Conservation (phyloP, 805 yeast genomes). For the Tetrapisispora fleetii region DNA sequence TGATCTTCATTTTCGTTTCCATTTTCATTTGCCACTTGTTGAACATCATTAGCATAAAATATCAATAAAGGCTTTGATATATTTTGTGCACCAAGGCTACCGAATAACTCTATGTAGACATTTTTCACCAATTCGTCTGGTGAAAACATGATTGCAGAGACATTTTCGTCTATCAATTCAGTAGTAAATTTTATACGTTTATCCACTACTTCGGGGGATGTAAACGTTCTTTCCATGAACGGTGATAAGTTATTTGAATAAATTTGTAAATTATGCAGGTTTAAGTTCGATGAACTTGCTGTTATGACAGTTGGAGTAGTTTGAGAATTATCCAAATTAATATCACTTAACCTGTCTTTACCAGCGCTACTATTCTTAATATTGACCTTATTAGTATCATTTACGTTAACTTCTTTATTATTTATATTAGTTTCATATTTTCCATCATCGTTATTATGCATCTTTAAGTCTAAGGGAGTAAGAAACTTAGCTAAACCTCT, state of each 20-base stretch:
- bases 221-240: background rate
- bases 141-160: constrained; percentile 13
- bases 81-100: constrained; percentile 17
- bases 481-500: background rate
- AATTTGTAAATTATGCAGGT: background rate
- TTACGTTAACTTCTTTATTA: background rate
- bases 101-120: constrained; percentile 20
- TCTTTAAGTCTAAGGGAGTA: background rate
- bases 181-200: constrained; percentile 6
- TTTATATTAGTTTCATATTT: background rate
- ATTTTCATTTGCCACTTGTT: background rate
- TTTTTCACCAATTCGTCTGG: constrained; percentile 23
- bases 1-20: background rate
- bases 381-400: background rate
- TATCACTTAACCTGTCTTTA: background rate
- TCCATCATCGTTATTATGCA: background rate
- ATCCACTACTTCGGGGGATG: background rate
- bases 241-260: background rate
- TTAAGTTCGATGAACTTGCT: background rate
- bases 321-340: background rate
- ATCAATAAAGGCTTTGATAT: constrained; percentile 20
- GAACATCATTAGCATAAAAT: constrained; percentile 7
- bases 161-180: constrained; percentile 7
- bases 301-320: background rate
- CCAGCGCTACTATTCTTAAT: background rate